Conservation (phyloP, 1,139 yeast genomes). For the Geotrichum histeridarum region DNA sequence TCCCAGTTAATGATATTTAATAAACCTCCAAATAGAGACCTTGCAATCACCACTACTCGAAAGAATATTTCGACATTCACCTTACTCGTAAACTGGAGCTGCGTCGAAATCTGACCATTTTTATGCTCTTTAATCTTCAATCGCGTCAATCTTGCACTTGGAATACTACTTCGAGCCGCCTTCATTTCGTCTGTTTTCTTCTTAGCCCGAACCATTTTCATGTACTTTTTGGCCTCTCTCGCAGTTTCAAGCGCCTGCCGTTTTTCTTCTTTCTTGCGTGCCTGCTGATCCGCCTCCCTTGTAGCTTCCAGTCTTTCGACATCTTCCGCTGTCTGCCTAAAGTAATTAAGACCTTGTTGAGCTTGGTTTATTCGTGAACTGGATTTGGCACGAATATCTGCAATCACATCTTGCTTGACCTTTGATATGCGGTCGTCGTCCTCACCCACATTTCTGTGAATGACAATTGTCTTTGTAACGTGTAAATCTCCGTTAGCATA, state of each 20-base stretch:
- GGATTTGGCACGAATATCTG: not conserved
- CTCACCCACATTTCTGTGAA: slow-evolving; percentile 4
- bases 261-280: not conserved
- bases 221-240: not conserved
- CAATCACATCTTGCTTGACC: not conserved
- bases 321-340: not conserved
- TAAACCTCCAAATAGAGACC: slow-evolving; percentile 47
- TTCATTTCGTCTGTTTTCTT: not conserved
- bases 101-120: not conserved
- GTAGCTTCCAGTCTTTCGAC: not conserved
- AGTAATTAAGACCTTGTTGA: not conserved
- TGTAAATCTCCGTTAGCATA: not conserved
- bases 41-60: slow-evolving; percentile 57
- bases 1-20: slow-evolving; percentile 53
- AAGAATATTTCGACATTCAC: slow-evolving; percentile 41
- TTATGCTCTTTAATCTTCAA: not conserved
- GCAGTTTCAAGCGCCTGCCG: not conserved
- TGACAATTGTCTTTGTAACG: slow-evolving; percentile 3
- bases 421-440: not conserved
- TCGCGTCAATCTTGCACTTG: not conserved
- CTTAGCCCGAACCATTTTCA: not conserved
- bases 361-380: no score
- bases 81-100: not conserved
- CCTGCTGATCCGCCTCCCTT: not conserved
- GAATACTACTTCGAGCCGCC: not conserved